These are phyloP conservation scores for Osmanthus fragrans DNA, from an alignment of 257 asterid species.

Conservation along the genomic window DNA sequence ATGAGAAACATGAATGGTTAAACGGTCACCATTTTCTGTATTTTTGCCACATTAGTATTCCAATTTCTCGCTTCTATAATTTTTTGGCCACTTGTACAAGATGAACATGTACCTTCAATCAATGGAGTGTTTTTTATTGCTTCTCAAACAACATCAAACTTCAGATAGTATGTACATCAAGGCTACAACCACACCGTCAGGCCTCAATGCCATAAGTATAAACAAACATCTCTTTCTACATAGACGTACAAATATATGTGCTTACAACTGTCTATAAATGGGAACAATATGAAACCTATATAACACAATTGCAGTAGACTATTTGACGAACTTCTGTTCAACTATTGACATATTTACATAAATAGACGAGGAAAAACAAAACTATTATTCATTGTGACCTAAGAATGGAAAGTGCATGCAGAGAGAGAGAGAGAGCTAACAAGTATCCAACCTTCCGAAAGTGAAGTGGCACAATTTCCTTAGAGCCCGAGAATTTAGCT, in stretches of 20 bases:
- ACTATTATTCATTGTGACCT: neutral
- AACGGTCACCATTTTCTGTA: neutral
- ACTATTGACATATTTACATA: neutral
- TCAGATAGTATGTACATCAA: neutral
- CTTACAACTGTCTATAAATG: neutral
- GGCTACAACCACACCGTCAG: neutral
- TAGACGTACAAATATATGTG: neutral
- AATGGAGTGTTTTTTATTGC: neutral
- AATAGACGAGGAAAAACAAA: neutral
- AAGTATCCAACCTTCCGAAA: constrained; percentile 62
- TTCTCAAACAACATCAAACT: neutral
- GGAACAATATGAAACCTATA: neutral
- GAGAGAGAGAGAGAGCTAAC: constrained; percentile 1
- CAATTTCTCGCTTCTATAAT: neutral
- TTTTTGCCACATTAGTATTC: neutral
- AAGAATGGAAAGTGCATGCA: neutral
- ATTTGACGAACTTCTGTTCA: neutral
- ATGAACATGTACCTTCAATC: neutral
- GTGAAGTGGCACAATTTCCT: constrained; percentile 88
- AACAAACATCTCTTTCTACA: neutral
- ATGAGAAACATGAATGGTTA: neutral
- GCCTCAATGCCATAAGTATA: neutral
- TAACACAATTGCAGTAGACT: neutral
- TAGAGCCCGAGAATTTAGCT: constrained; percentile 90
- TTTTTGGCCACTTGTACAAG: neutral